Conservation (phyloP, 768 basidiomycete genomes). For the Hebeloma cylindrosporum region DNA sequence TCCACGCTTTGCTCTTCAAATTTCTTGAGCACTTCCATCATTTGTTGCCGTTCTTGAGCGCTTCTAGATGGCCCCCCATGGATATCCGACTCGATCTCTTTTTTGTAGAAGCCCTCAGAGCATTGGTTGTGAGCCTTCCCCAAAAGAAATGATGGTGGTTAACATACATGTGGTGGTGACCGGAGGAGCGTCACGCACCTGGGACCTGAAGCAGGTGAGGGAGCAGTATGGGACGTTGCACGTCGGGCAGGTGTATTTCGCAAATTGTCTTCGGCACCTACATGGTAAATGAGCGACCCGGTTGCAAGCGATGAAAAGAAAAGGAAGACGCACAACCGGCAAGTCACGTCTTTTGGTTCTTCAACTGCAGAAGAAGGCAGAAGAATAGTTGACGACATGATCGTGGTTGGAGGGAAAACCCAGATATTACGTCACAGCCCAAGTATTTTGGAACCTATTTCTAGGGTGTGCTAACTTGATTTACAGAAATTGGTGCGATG, state of each 20-base stretch:
- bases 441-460: too few relatives aligned
- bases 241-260: slow-evolving; percentile 78
- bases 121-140: slow-evolving; percentile 63
- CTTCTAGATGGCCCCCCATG: slow-evolving; percentile 53
- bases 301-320: not conserved
- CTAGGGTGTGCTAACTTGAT: too few relatives aligned
- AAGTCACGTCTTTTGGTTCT: slow-evolving; percentile 29
- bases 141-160: not conserved
- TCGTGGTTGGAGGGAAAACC: too few relatives aligned
- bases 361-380: slow-evolving; percentile 1
- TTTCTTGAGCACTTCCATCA: slow-evolving; percentile 68
- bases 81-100: slow-evolving; percentile 68
- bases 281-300: too few relatives aligned
- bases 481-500: too few relatives aligned
- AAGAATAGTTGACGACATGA: not conserved
- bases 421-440: too few relatives aligned
- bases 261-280: slow-evolving; percentile 75
- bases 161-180: slow-evolving; percentile 5
- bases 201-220: slow-evolving; percentile 72
- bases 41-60: slow-evolving; percentile 56
- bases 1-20: slow-evolving; percentile 63
- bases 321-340: slow-evolving; percentile 43
- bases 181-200: slow-evolving; percentile 41
- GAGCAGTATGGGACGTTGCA: slow-evolving; percentile 86
- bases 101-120: slow-evolving; percentile 81